Evolutionary conservation across 306 rosid species (phyloP).

Genomic region (Sindora glabra): DNA sequence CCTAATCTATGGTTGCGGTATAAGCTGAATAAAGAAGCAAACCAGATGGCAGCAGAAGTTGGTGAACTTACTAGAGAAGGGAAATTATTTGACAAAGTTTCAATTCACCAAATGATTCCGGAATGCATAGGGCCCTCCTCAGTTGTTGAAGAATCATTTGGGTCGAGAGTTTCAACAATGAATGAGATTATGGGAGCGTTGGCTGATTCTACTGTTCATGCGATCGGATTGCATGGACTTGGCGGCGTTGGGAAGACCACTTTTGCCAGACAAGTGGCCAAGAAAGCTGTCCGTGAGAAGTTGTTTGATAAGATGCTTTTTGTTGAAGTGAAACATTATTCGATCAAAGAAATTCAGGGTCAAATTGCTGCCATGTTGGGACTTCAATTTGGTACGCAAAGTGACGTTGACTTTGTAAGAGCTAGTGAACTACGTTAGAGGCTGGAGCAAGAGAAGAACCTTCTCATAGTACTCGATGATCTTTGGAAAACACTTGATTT

Average conservation of each 20-base stretch:
- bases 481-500: neutral
- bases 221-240: fast-evolving
- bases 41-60: no score
- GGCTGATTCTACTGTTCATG: neutral
- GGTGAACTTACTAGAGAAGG: no score
- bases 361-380: neutral
- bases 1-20: no score
- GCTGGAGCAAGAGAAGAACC: neutral
- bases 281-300: neutral
- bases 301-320: neutral
- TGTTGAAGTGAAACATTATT: fast-evolving
- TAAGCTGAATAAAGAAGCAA: no score
- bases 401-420: neutral
- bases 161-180: no score
- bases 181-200: neutral
- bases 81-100: no score
- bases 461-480: neutral
- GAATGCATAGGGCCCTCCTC: no score
- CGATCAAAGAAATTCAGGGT: no score
- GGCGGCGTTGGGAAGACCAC: neutral
- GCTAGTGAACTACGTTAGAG: neutral
- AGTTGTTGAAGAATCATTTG: no score
- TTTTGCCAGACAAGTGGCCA: neutral
- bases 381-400: fast-evolving
- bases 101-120: no score